Evolutionary conservation across 345 rosid genomes (phyloP), one percentile per base, ranked within the genome.

Genomic region (Eucalyptus paniculata): DNA sequence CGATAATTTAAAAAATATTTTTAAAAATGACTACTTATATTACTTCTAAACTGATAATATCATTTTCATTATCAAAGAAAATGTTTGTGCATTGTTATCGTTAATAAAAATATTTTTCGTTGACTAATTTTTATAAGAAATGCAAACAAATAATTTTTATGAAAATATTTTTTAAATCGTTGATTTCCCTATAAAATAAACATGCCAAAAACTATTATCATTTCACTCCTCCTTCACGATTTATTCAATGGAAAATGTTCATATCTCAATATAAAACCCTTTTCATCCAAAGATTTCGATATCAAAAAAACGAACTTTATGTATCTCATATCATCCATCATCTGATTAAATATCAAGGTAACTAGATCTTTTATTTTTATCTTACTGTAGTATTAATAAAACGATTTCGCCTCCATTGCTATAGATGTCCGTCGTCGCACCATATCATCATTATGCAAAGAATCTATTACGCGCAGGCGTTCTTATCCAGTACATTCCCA

Each of bases 181-280:
- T 19, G 26, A 18, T 72, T 69, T 72, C 15, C 6, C 26, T 1
- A 3, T 11, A 37, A 34, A 17, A 19, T 7, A 12, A 37, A 19
- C 0, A 0, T 12, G 6, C 2, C 11, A 5, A 34, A 34, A 69
- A 10, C 7, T 72, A 5, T 19, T 10, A 8, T 19, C 15, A 3
- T 37, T 72, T 37, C 82, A 10, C 45, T 37, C 8, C 5, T 72
- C 5, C 28, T 11, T 5, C 28, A 3, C 5, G 14, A 72, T 72
- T 72, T 37, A 18, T 37, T 40, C 14, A 24, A 72, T 37, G 83
- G 12, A 23, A 72, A 72, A 37, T 19, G 23, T 72, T 6, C 15
- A 3, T 19, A 19, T 24, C 23, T 37, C 26, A 2, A 19, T 37
- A 11, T 19, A 15, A 12, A 72, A 19, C 28, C 28, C 15, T 37